Conservation (phyloP, 441 rosid species). For the Aquilaria agallochum region DNA sequence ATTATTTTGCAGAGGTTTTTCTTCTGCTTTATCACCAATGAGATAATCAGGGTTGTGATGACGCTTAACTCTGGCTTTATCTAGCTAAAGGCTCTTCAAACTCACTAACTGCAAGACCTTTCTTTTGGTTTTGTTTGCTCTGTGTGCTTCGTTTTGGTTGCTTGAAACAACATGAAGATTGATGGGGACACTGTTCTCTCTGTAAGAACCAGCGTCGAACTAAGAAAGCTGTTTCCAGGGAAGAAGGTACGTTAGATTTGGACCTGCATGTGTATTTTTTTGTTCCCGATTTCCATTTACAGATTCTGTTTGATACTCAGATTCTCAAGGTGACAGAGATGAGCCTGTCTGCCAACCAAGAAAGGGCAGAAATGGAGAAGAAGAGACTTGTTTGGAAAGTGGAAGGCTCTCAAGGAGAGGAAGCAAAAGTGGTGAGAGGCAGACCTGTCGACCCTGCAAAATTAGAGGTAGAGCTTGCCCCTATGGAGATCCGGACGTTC, state of each 20-base stretch:
- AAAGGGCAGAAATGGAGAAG: conserved; percentile 74
- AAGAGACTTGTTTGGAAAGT: conserved; percentile 79
- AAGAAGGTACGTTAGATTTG: conserved; percentile 35
- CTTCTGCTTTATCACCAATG: background rate
- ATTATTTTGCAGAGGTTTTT: conserved; percentile 1
- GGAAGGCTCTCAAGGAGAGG: conserved; percentile 32
- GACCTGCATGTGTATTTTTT: background rate
- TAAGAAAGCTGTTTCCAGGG: conserved; percentile 51
- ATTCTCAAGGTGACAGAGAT: conserved; percentile 57
- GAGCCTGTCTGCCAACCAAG: conserved; percentile 89
- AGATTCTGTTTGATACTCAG: conserved; percentile 30
- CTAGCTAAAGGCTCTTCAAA: too few species aligned
- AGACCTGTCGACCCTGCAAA: conserved; percentile 47
- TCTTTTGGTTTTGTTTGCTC: conserved; percentile 1
- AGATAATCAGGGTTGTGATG: too few species aligned
- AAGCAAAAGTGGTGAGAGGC: conserved; percentile 46
- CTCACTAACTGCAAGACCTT: background rate
- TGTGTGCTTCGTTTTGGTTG: background rate
- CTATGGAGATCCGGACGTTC: conserved; percentile 95
- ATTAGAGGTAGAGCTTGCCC: conserved; percentile 81
- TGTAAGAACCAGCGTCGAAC: conserved; percentile 46
- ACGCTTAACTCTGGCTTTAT: too few species aligned
- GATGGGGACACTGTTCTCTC: conserved; percentile 65
- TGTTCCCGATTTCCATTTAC: background rate
- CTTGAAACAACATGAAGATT: conserved; percentile 23